Conservation (phyloP, 176 grass and related monocot species). For the Thalia dealbata region DNA sequence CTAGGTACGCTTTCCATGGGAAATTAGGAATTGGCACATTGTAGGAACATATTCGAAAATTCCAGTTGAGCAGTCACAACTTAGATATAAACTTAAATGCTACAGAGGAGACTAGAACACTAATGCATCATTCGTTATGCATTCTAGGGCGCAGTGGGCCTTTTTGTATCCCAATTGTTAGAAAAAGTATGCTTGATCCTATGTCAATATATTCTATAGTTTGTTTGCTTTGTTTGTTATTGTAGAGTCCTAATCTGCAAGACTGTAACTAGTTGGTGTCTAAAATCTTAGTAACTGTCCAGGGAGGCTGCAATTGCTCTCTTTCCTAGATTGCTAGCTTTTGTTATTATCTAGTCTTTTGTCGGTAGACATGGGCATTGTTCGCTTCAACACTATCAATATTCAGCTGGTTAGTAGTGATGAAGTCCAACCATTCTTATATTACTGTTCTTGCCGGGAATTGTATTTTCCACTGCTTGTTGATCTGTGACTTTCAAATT, state of each 20-base stretch:
- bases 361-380: too few relatives aligned
- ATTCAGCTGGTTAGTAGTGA: neutral
- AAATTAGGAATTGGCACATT: neutral
- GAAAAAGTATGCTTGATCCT: neutral
- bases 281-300: neutral
- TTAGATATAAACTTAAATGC: neutral
- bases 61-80: neutral
- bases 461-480: too few relatives aligned
- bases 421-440: neutral
- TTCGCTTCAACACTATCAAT: neutral
- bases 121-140: neutral
- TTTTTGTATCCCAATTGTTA: neutral
- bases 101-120: neutral
- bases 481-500: too few relatives aligned
- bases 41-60: neutral
- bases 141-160: neutral
- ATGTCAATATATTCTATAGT: neutral
- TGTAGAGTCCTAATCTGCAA: neutral
- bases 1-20: neutral
- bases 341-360: neutral
- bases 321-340: neutral
- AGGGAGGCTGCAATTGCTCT: neutral
- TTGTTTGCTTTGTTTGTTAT: neutral
- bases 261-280: neutral
- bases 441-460: too few relatives aligned